Base-by-base conservation (phyloP, 192 early-diverging fungal genomes). In the Gonapodya prolifera region DNA sequence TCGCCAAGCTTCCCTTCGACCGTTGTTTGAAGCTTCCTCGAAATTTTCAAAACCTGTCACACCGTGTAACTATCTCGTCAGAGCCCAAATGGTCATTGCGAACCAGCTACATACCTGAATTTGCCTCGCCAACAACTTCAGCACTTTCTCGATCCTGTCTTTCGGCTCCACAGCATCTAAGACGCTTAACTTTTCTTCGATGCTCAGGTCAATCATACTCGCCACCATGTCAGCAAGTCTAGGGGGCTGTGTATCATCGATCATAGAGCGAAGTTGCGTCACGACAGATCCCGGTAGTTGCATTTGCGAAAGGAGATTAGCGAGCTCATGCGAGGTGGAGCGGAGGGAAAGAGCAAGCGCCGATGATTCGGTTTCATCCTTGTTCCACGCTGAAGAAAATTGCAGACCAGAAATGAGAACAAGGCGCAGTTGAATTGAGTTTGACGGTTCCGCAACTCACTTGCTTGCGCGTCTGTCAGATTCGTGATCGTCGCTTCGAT, bases 1-100 rank as follows among this genome's bases (percentile, higher is more conserved):
- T 91, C 88, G 75, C 87, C 91, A 17, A 93, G 83, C 79, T 92
- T 91, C 35, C 86, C 89, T 77, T 93, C 91, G 17, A 94, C 87
- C 18, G 83, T 91, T 16, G 87, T 82, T 70, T 91, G 90, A 33
- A 94, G 83, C 81, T 91, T 87, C 82, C 91, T 89, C 13, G 91
- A 90, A 17, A 95, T 93, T 76, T 90, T 91, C n/a, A 93, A 81
- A 0, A 93, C 87, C 84, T 94, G 33, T n/a, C 31, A 30, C 17
- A 2, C 28, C 35, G 2, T 18, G 18, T 2, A 30, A 32, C 13
- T 73, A 2, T 16, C 28, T 73, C 31, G 71, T 13, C 28, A 73
- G 8, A 8, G n/a, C 18, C 18, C 2, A 73, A 73, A 30, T 18
- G 28, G 31, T n/a, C n/a, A n/a, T n/a, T 2, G 32, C 18, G 8